Evolutionary conservation across 352 stramenopile species (phyloP).

Genomic region (Blastocystis sp.): DNA sequence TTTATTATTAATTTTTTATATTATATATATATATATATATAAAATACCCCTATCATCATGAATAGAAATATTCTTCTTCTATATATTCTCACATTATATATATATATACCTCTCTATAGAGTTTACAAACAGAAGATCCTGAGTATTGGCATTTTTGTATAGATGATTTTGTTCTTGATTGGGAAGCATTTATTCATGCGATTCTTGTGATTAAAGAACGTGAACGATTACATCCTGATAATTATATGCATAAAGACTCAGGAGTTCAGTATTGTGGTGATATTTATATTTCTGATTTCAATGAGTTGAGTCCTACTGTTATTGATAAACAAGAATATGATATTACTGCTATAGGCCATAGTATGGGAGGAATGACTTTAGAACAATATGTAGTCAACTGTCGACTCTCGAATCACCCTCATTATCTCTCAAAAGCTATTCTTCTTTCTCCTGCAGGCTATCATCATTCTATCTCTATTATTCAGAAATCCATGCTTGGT

Average conservation of each 20-base stretch:
- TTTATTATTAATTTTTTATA: too few species aligned
- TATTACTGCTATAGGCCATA: constrained; percentile 34
- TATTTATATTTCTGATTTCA: constrained; percentile 33
- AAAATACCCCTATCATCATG: background rate
- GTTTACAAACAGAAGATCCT: constrained; percentile 4
- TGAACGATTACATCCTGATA: background rate
- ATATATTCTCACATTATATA: constrained; percentile 2
- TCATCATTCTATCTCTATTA: constrained; percentile 26
- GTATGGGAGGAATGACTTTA: constrained; percentile 38
- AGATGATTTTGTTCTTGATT: constrained; percentile 40
- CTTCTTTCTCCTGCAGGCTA: constrained; percentile 37
- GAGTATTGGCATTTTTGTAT: constrained; percentile 42
- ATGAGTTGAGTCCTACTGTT: constrained; percentile 8
- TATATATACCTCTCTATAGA: background rate
- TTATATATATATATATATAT: too few species aligned
- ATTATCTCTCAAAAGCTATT: constrained; percentile 36
- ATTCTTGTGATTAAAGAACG: constrained; percentile 23
- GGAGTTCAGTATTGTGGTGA: constrained; percentile 25
- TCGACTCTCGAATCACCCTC: constrained; percentile 3
- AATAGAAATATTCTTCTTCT: constrained; percentile 9
- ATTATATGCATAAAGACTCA: background rate
- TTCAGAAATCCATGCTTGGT: background rate
- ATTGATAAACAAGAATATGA: constrained; percentile 15
- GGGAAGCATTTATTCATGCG: constrained; percentile 31
- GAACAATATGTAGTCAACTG: constrained; percentile 36